Conservation (phyloP, 495 filamentous ascomycete genomes). For the Hyaloscypha variabilis region DNA sequence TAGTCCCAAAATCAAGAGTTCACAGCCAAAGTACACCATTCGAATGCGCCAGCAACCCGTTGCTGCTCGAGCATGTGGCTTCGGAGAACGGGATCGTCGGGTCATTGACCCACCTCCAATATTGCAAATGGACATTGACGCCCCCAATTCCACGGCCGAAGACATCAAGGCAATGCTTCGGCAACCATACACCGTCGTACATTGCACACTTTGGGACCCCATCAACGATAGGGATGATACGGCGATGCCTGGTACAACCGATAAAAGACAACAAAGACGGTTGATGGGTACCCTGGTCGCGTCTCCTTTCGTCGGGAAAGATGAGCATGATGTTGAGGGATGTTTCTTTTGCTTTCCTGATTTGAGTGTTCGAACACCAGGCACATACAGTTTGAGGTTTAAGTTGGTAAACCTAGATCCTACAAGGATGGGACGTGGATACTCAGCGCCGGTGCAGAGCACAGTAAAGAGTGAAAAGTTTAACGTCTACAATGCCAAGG, state of each 20-base stretch:
- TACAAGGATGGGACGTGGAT: constrained; percentile 27
- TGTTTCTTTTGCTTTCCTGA: constrained; percentile 97
- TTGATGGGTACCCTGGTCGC: constrained; percentile 81
- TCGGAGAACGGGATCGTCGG: constrained; percentile 89
- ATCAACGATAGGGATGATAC: constrained; percentile 62
- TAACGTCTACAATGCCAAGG: constrained; percentile 91
- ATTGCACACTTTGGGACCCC: constrained; percentile 75
- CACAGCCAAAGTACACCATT: constrained; percentile 51
- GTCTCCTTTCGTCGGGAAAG: constrained; percentile 69
- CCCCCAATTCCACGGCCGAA: constrained; percentile 54
- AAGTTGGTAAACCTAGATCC: constrained; percentile 81
- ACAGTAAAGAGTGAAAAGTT: constrained; percentile 77
- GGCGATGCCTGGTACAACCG: constrained; percentile 49
- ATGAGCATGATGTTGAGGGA: constrained; percentile 67
- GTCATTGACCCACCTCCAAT: constrained; percentile 96
- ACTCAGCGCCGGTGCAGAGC: constrained; percentile 61
- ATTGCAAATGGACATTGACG: constrained; percentile 77
- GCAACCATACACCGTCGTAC: constrained; percentile 79
- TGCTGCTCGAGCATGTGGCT: constrained; percentile 90
- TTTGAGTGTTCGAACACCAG: constrained; percentile 86
- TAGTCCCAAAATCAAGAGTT: constrained; percentile 7
- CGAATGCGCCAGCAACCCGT: constrained; percentile 87
- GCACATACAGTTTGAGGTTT: constrained; percentile 80
- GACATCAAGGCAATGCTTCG: constrained; percentile 63
- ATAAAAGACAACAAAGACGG: constrained; percentile 63